Evolutionary conservation across 805 yeast species (phyloP), one percentile per base, ranked within the genome.

Genomic region (Starmerella vitae): DNA sequence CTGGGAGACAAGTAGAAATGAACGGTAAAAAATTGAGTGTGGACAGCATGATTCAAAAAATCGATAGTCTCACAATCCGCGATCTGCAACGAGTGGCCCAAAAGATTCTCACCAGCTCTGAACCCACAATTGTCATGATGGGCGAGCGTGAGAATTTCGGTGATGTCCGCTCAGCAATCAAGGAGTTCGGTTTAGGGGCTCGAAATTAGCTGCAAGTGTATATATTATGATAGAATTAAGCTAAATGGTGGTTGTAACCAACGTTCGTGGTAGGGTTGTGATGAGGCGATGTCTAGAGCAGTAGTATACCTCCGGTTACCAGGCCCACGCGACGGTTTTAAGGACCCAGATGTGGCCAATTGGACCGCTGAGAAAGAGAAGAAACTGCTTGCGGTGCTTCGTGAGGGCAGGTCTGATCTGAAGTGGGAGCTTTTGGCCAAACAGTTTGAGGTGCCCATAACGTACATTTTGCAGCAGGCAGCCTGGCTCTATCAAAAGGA

Each of bases 1-100:
- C 86, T 61, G 97, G 97, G 12, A 74, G 97, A 59, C 98, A 91
- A 59, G 74, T 91, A 20, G 94, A 82, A 59, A 73, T 82, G 33
- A 84, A 80, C 55, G 83, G 84, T 31, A 71, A 70, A 48, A 72
- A 80, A 47, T 71, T 86, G 7, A 74, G 81, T 12, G 77, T 84
- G 7, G 63, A 66, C 25, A 94, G 85, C 52, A 85, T 88, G 93
- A 77, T 88, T 41, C 63, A 59, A 5, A 74, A 75, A 52, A 84
- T 91, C 45, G 85, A 80, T 42, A 55, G 58, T 9, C 69, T 91
- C 45, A 70, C 82, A 0, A 68, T 74, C 3, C 62, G 61, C 5
- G 95, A 88, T 56, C 67, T 91, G 32, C 70, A 69, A 41, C 63
- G 74, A 10, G 85, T 83, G 1, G 93, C 95, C 2, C 70, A 70